These are phyloP conservation scores for Elaeis oleifera DNA, from an alignment of 202 grass and related monocot species.

Conservation along the genomic window DNA sequence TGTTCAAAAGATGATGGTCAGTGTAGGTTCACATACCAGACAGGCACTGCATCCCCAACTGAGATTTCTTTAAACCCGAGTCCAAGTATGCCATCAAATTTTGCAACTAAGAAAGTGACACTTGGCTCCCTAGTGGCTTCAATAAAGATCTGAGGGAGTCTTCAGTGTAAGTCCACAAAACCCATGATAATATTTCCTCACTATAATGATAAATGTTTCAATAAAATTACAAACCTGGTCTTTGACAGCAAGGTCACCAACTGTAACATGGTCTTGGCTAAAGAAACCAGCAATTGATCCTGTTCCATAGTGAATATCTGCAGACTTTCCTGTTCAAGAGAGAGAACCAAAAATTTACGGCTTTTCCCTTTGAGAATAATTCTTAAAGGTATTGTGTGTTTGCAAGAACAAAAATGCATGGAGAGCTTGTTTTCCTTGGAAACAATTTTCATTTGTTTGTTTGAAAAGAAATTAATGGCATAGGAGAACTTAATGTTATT, in stretches of 20 bases:
- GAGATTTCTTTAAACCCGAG: slow-evolving; percentile 95
- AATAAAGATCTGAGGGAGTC: slow-evolving; percentile 75
- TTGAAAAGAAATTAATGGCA: too few species aligned
- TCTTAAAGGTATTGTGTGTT: too few species aligned
- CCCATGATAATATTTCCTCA: too few species aligned
- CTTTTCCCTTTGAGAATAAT: too few species aligned
- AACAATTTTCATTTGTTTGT: too few species aligned
- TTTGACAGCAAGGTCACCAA: slow-evolving; percentile 59
- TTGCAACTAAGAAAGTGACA: slow-evolving; percentile 56
- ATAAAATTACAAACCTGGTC: slow-evolving; percentile 49
- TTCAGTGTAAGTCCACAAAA: slow-evolving; percentile 19
- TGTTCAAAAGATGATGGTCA: too few species aligned
- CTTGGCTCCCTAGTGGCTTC: slow-evolving; percentile 72
- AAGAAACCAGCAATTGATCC: slow-evolving; percentile 73
- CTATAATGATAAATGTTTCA: neutral
- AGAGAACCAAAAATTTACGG: neutral
- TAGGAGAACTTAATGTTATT: too few species aligned
- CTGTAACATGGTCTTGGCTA: slow-evolving; percentile 67
- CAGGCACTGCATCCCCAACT: slow-evolving; percentile 54
- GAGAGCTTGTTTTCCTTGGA: too few species aligned
- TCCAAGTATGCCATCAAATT: slow-evolving; percentile 95
- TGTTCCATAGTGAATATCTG: slow-evolving; percentile 68
- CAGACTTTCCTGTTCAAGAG: slow-evolving; percentile 50
- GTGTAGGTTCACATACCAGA: slow-evolving; percentile 39
- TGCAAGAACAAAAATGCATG: too few species aligned